A percentile compares a stretch with the other conserved stretches of the same genome.
These are phyloP conservation scores for Mycena sanguinolenta DNA, from an alignment of 768 basidiomycete genomes.

Conservation along the genomic window DNA sequence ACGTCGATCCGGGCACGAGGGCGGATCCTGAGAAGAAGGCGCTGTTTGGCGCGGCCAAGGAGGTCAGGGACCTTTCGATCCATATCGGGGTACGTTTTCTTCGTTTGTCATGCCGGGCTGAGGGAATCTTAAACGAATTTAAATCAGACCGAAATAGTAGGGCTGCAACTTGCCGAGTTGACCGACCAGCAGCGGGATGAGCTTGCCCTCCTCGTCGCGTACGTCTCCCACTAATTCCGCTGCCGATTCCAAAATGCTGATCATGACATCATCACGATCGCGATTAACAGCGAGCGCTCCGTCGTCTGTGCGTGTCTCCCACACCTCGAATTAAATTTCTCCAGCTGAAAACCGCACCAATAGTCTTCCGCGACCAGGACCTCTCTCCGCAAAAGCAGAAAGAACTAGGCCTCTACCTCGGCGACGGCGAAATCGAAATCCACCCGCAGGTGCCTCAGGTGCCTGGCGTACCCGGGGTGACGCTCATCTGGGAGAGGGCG, in stretches of 20 bases:
- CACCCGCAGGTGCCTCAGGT: slow-evolving; percentile 41
- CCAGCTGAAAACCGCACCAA: neutral
- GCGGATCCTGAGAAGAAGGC: slow-evolving; percentile 41
- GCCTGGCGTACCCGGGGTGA: slow-evolving; percentile 33
- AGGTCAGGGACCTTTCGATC: slow-evolving; percentile 37
- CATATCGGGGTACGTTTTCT: slow-evolving; percentile 35
- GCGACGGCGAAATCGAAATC: slow-evolving; percentile 39
- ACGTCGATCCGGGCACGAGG: slow-evolving; percentile 37
- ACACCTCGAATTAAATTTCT: neutral
- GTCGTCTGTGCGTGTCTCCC: slow-evolving; percentile 33
- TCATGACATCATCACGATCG: too few relatives aligned
- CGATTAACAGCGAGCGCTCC: slow-evolving; percentile 30
- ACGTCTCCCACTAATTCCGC: neutral
- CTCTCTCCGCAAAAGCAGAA: slow-evolving; percentile 35
- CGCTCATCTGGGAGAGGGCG: slow-evolving; percentile 36
- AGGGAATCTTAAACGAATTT: neutral
- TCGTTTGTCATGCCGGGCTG: too few relatives aligned
- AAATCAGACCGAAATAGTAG: slow-evolving; percentile 37
- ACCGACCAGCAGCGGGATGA: slow-evolving; percentile 39
- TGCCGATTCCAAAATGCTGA: neutral
- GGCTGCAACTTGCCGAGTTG: slow-evolving; percentile 38
- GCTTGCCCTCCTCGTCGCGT: slow-evolving; percentile 39
- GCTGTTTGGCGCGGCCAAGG: slow-evolving; percentile 38
- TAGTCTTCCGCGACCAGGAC: slow-evolving; percentile 40
- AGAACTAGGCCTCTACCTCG: slow-evolving; percentile 38